Evolutionary conservation across 768 basidiomycete genomes (phyloP), one percentile per base, ranked within the genome.

Genomic region (Paxillus involutus): DNA sequence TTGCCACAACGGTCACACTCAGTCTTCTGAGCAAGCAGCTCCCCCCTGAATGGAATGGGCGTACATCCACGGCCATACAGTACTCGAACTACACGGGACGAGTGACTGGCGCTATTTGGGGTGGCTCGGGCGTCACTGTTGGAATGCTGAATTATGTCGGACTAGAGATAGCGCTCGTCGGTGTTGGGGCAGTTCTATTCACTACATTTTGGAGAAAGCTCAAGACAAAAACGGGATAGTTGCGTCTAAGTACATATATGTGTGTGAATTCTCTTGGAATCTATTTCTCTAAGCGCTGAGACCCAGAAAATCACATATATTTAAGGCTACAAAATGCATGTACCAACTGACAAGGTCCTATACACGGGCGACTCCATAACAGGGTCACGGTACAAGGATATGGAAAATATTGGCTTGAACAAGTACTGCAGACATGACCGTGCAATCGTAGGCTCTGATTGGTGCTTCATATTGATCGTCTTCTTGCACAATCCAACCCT

Each of bases 11-110:
- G 2, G 81, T 83, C 52, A 88, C 87, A 32, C 71, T 88, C 56
- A 84, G 83, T 53, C 64, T 86, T 51, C 68, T 89, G 26, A 84
- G 82, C 56, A 89, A 89, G 67, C 86, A 86, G 65, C 74, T 88
- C 30, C 86, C 87, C 2, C 74, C 76, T 6, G 68, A 71, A 53
- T 88, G 83, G 82, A 88, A 86, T 60, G 73, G 75, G 26, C 72
- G 75, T 26, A 75, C 75, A n/a, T 76, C 77, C 33, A 66, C 86
- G 65, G 77, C 73, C 7, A 83, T 89, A 41, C 86, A 87, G 63
- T 88, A 84, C 58, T 84, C 84, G 68, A 88, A 84, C 60, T 88
- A 82, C 61, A 67, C 73, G 1, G 86, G 87, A n/a, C 75, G 86
- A 5, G 80, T 85, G 12, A 77, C 79, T 5, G 87, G 86, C 0